phyloP scores from a whole-genome alignment of 441 rosid species.

The Hypseocharis bilobata region DNA sequence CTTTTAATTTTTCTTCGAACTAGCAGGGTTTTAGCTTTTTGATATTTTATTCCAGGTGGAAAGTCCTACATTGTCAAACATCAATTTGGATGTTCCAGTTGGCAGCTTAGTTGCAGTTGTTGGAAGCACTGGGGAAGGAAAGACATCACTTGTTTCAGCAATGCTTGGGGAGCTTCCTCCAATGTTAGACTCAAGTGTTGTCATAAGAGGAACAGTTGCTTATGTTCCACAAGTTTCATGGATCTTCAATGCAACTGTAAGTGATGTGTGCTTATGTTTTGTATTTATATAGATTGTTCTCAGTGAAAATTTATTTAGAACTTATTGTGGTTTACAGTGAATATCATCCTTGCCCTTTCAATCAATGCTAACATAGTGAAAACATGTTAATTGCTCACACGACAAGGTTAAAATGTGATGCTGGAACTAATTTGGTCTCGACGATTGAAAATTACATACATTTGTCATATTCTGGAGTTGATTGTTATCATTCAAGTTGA shows the following conservation, averaged over 20 bases:
- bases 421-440: neutral
- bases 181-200: slow-evolving; percentile 44
- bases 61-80: slow-evolving; percentile 63
- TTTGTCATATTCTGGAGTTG: slow-evolving; percentile 2
- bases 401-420: slow-evolving; percentile 8
- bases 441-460: slow-evolving; percentile 4
- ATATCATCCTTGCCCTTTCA: neutral
- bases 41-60: slow-evolving; percentile 46
- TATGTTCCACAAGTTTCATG: slow-evolving; percentile 98
- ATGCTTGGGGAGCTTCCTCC: slow-evolving; percentile 94
- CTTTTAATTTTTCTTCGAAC: neutral
- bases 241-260: slow-evolving; percentile 94
- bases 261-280: slow-evolving; percentile 26
- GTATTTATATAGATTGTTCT: slow-evolving; percentile 9
- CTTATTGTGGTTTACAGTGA: neutral
- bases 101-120: slow-evolving; percentile 92
- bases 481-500: slow-evolving; percentile 4
- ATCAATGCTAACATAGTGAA: neutral
- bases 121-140: slow-evolving; percentile 95
- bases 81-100: slow-evolving; percentile 69
- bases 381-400: neutral
- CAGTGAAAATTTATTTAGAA: neutral
- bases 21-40: slow-evolving; percentile 13
- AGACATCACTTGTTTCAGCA: slow-evolving; percentile 89
- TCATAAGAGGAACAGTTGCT: slow-evolving; percentile 70